Evolutionary conservation across 768 basidiomycete species (phyloP), one percentile per base, ranked within the genome.

Genomic region (Serendipita vermifera): DNA sequence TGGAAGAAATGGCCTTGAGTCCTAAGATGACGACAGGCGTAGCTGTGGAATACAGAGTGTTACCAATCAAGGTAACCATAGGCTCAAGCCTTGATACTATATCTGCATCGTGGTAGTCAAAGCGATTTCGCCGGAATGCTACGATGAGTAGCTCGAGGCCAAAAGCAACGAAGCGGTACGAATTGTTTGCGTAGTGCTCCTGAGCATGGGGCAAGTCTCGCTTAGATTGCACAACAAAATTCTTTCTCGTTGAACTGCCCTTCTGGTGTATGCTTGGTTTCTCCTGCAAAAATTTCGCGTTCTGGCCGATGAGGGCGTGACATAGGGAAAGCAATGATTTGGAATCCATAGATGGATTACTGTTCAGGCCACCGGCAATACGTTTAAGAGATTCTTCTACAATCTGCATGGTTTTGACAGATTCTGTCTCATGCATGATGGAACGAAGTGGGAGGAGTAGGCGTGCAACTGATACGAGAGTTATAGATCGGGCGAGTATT

Each of bases 101-200:
- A n/a, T 77, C 72, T 6, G 74, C 59, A 61, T 96, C 83, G 24
- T 78, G 78, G 64, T 94, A 83, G 65, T 94, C 83, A 63, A 99
- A 92, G 17, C 83, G 83, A 56, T 81, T 85, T 5, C 91, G 80
- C 46, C 87, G 81, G 64, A 88, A 79, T 0, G 90, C 91, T 3
- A 89, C 87, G 62, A 85, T 79, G 65, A 98, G 84, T 3, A 99
- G 73, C 55, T 98, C 92, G 38, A 98, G 74, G 38, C 96, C 96
- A 62, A 99, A 90, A 3, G 81, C 77, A 29, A 96, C 81, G 62
- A 98, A 98, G 24, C 89, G 82, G 71, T 84, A 86, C 3, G 91
- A 92, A 65, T 96, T 98, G 64, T 82, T 82, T 1, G 80, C 74
- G 65, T 84, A 97, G 62, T 88, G 82, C 63, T 89, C 79, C 1